Evolutionary conservation across 768 basidiomycete genomes (phyloP).

Genomic region (Collybia sp.): DNA sequence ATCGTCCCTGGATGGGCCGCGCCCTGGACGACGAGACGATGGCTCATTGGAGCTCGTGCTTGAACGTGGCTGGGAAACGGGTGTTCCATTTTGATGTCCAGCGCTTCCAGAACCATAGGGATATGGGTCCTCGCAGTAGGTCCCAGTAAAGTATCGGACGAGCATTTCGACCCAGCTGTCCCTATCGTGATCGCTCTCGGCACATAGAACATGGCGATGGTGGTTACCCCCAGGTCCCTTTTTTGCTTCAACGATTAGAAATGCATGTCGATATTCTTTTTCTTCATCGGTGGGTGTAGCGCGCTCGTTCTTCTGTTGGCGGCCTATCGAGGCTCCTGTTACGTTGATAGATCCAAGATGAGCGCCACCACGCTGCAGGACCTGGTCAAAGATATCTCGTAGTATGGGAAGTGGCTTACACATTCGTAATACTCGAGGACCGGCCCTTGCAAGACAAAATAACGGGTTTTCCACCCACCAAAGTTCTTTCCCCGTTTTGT

Average conservation of each 20-base stretch:
- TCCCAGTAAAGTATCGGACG: constrained; percentile 80
- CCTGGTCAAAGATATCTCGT: constrained; percentile 7
- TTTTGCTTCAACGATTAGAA: constrained; percentile 91
- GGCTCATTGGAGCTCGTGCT: constrained; percentile 46
- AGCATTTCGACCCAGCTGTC: constrained; percentile 95
- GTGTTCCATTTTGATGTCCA: constrained; percentile 18
- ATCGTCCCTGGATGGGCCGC: constrained; percentile 54
- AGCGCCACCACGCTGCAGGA: constrained; percentile 75
- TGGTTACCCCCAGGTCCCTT: constrained; percentile 65
- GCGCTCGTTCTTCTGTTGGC: constrained; percentile 71
- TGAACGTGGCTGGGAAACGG: constrained; percentile 43
- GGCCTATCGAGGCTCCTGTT: constrained; percentile 93
- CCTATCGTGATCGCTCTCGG: constrained; percentile 90
- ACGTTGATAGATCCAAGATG: constrained; percentile 89
- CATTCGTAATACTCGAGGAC: constrained; percentile 93
- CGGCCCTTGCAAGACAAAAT: constrained; percentile 89
- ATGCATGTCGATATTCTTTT: constrained; percentile 94
- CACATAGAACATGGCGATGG: constrained; percentile 90
- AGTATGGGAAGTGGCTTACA: constrained; percentile 43
- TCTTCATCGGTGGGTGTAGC: constrained; percentile 67
- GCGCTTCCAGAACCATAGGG: constrained; percentile 25
- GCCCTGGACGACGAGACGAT: constrained; percentile 30
- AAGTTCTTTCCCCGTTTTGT: constrained; percentile 98
- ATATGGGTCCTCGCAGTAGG: constrained; percentile 69
- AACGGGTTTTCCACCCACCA: constrained; percentile 96